Base-by-base conservation (phyloP, 2,329 filamentous ascomycete genomes). In the Claviceps sp. region DNA sequence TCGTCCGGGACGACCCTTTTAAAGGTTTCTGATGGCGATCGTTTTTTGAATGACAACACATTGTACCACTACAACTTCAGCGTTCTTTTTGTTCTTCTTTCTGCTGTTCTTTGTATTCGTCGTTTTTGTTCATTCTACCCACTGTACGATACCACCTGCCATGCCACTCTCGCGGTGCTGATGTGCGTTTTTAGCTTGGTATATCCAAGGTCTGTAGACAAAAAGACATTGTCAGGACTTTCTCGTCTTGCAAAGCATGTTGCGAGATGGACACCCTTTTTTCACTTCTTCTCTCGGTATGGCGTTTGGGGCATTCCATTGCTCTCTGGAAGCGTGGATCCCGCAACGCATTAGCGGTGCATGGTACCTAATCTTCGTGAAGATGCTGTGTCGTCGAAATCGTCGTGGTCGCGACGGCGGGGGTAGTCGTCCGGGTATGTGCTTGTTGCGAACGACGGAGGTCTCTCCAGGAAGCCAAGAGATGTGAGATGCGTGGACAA, bases 1-100 rank as follows among this genome's bases (percentile, higher is more conserved):
- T 74, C 61, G n/a, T 36, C 13, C 68, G 74, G 40, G 76, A 82
- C 24, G 79, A 84, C 55, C 80, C 80, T 1, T 84, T 84, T 58
- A 73, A 71, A 57, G 79, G 79, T 3, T 84, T 84, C 58, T 84
- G 62, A 66, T 38, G 41, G 5, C 13, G 24, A 22, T 16, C 2
- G n/a, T 24, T 16, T 45, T 30, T 45, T 30, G 22, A 24, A 36
- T 46, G 24, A 4, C 43, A 18, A 26, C n/a, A 20, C 13, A 20
- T 9, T 36, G 44, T 47, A 26, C 13, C 42, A 44, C 42, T 44
- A 8, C 6, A 2, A 16, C 6, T 41, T 3, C 3, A 18, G 38
- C 38, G n/a, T 43, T 43, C 20, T 43, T 20, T 43, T 7, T 13
- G 4, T 43, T 9, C 11, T 46, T 30, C 30, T 46, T 11, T 26